Conservation (phyloP, 2,329 filamentous ascomycete genomes). For the Verruconis gallopava region DNA sequence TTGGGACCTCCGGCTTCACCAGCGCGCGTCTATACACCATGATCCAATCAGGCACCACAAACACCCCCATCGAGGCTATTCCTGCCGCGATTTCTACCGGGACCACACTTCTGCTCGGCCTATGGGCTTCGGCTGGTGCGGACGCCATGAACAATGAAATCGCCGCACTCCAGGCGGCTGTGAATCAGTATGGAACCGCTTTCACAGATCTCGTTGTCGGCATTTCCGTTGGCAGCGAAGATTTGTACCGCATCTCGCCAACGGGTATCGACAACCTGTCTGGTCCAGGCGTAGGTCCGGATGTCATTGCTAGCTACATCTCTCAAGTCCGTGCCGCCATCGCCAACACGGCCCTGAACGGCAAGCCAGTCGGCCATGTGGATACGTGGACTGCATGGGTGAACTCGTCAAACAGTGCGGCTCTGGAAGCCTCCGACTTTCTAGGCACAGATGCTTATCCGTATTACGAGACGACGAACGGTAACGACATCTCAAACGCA, state of each 20-base stretch:
- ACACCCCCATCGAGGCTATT: conserved; percentile 54
- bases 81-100: conserved; percentile 71
- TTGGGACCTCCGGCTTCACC: conserved; percentile 52
- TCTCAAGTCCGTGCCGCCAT: conserved; percentile 51
- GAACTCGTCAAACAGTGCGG: conserved; percentile 44
- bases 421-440: conserved; percentile 62
- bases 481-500: conserved; percentile 45
- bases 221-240: conserved; percentile 78
- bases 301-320: conserved; percentile 56
- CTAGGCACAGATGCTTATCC: conserved; percentile 75
- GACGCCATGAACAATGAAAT: conserved; percentile 59
- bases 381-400: conserved; percentile 62
- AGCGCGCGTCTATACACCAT: conserved; percentile 65
- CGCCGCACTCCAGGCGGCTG: conserved; percentile 54
- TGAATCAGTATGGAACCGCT: conserved; percentile 51
- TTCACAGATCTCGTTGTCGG: conserved; percentile 59
- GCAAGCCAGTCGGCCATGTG: conserved; percentile 62
- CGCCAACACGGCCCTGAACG: conserved; percentile 45
- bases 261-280: conserved; percentile 51
- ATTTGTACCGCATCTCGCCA: conserved; percentile 49
- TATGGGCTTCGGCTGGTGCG: conserved; percentile 46
- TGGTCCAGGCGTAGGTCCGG: conserved; percentile 49
- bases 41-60: conserved; percentile 54
- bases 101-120: conserved; percentile 64
- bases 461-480: conserved; percentile 59